Conservation (phyloP, 345 rosid species). For the Acer saccharum region DNA sequence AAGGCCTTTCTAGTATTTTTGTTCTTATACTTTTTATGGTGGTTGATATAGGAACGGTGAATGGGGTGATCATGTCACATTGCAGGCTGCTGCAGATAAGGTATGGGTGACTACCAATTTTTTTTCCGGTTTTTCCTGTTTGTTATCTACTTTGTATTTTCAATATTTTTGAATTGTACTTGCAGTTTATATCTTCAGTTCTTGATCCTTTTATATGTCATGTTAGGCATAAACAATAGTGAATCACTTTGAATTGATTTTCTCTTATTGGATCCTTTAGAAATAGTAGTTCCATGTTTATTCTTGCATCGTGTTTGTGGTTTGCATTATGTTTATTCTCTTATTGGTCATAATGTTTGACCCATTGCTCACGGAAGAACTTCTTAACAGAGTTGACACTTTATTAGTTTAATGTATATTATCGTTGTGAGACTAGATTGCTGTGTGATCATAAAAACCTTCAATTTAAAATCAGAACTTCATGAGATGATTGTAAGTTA, state of each 20-base stretch:
- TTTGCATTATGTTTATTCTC: not conserved
- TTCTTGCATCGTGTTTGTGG: not conserved
- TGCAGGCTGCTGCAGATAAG: slow-evolving; percentile 76
- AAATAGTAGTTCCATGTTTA: not conserved
- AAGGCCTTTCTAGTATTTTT: not conserved
- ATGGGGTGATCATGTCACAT: slow-evolving; percentile 75
- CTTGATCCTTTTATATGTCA: not conserved
- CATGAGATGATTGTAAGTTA: not conserved
- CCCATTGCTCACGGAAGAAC: not conserved
- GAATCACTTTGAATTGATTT: slow-evolving; percentile 2
- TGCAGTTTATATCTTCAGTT: not conserved
- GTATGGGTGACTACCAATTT: slow-evolving; percentile 27
- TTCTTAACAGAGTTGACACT: no score
- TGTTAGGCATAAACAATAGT: not conserved
- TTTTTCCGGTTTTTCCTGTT: not conserved
- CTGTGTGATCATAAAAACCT: not conserved
- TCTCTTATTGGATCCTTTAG: not conserved
- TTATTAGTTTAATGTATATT: not conserved
- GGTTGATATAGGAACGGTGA: slow-evolving; percentile 49
- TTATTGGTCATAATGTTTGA: not conserved
- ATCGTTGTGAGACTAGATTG: not conserved
- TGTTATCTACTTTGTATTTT: not conserved
- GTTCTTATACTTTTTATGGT: slow-evolving; percentile 1
- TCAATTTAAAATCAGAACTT: not conserved
- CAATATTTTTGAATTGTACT: not conserved